Evolutionary conservation across 1,284 basidiomycete species (phyloP), one percentile per base, ranked within the genome.

Genomic region (Tremellales sp.): DNA sequence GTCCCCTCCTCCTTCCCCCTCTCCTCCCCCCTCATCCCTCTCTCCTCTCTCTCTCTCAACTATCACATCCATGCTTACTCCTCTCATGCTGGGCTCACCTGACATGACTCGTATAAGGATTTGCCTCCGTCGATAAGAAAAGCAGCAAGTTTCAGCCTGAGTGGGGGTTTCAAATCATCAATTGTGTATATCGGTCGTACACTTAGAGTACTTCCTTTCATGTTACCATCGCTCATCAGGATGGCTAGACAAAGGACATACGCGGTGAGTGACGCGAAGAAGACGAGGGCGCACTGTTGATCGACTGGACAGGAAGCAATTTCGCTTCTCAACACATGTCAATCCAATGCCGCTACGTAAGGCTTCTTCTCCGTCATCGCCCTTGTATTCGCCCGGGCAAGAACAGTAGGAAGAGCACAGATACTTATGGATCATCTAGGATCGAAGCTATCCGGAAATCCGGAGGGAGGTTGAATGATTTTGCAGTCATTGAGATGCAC

Each of bases 271-370:
- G 15, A 35, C 36, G 8, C 21, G 21, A n/a, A 15, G 7, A 24
- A 48, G 6, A n/a, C 6, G 15, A 19, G 46, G 33, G 24, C 17
- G 42, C 42, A 40, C 25, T 19, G 21, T 17, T 43, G 15, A n/a
- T n/a, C n/a, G n/a, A n/a, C n/a, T n/a, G n/a, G n/a, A 33, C 36
- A 65, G 62, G 87, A 92, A 56, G 96, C 96, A 0, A 82, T 99
- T 58, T 81, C 85, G 49, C 79, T 82, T 49, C 81, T 99, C 52
- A 99, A 99, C 73, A 82, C 87, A 27, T 82, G 97, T 24, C 94
- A 98, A 72, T 88, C 86, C 36, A 99, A 98, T 79, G 90, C 91
- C 25, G 89, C 89, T 17, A 84, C 84, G 40, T 72, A 43, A 58
- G 68, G 57, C n/a, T 5, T 19, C 36, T 10, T 7, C 7, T 19